Evolutionary conservation across 495 filamentous ascomycete genomes (phyloP), one percentile per base, ranked within the genome.

Genomic region (Penicillium turbatum): DNA sequence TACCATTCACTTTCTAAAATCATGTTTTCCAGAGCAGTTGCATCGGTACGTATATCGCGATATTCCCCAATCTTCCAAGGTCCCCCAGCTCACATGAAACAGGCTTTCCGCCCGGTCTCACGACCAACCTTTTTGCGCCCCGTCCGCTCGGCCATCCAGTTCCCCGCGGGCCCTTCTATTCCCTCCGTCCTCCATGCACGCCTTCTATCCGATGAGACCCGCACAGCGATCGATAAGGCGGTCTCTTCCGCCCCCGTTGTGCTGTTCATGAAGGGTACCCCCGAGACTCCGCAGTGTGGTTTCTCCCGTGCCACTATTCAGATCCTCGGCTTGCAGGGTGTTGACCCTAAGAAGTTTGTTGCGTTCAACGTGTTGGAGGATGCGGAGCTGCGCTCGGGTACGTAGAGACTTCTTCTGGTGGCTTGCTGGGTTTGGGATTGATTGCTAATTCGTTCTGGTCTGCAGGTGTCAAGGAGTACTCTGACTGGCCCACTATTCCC

Each of bases 251-350:
- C 89, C 9, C 92, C 92, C 4, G 92, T 98, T 0, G 93, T 98
- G 13, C 80, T 98, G 24, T 98, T 97, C 76, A 97, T 97, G 92
- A 97, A 97, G 73, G 92, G 93, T 46, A 97, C 93, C 2, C 93
- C 93, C 36, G 93, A 97, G 71, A 89, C 82, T 19, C 93, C 93
- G n/a, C 92, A 98, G 67, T 98, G 93, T 70, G 93, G 93, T 35
- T 98, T 97, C 76, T 98, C 93, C 46, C 81, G 91, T 63, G 92
- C 93, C 21, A 92, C 83, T 65, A 90, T 98, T 66, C 91, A 97
- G 77, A 91, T 98, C 54, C 77, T 98, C 24, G 89, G 92, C 29
- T 67, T 95, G 68, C 93, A 98, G 70, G 93, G 95, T 39, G 92
- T 98, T 36, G 88, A 97, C 69, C 95, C 93, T n/a, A 80, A 79